These are phyloP conservation scores for Tricholomella constricta DNA, from an alignment of 768 basidiomycete genomes.

Conservation along the genomic window DNA sequence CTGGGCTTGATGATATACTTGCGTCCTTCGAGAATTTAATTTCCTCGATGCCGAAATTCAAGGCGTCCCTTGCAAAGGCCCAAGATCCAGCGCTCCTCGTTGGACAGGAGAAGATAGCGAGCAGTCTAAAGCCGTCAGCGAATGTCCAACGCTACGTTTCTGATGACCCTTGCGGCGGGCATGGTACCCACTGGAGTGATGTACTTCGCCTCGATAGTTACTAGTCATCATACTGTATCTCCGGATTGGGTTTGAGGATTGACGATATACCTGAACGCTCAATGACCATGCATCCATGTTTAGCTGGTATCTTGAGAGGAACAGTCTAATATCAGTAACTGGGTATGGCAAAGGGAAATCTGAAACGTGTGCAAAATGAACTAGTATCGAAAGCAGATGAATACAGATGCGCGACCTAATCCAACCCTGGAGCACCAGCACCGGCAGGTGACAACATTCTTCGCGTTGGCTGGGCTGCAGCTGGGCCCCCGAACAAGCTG, in stretches of 20 bases:
- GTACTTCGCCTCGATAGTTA: constrained; percentile 13
- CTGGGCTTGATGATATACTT: constrained; percentile 21
- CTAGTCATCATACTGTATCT: background rate
- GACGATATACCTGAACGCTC: background rate
- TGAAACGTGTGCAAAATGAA: background rate
- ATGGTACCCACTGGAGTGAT: constrained; percentile 10
- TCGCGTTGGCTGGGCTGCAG: constrained; percentile 35
- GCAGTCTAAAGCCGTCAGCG: background rate
- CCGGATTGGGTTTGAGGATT: background rate
- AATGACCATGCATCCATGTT: background rate
- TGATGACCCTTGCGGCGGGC: background rate
- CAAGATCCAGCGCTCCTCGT: background rate
- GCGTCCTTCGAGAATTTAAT: constrained; percentile 22
- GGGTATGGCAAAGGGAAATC: background rate
- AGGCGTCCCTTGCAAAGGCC: background rate
- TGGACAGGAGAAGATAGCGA: background rate
- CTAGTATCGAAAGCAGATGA: background rate
- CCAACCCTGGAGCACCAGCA: constrained; percentile 41
- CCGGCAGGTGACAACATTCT: constrained; percentile 49
- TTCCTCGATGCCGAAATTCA: constrained; percentile 14
- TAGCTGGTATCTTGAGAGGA: background rate
- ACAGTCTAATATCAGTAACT: background rate
- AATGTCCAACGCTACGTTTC: too few species aligned
- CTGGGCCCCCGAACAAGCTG: constrained; percentile 78
- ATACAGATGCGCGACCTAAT: constrained; percentile 30